Base-by-base conservation (phyloP, 2,329 filamentous ascomycete species). In the Fusarium sp. region DNA sequence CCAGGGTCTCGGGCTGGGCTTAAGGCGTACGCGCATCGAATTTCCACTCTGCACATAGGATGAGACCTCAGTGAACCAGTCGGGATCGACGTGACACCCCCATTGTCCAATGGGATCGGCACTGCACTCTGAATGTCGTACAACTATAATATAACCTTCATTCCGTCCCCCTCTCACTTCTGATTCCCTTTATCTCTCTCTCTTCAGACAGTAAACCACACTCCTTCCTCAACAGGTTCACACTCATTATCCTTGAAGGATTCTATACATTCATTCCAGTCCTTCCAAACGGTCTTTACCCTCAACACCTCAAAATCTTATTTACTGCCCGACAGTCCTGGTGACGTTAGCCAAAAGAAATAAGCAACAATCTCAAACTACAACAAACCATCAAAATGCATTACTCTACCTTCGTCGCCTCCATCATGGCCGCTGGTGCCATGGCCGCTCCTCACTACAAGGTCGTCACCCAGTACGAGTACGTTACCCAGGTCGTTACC, bases 191-290 rank as follows among this genome's bases (percentile, higher is more conserved):
- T 42, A 38, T 29, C 49, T 58, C 45, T 29, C 50, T 63, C 68
- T 50, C 55, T 49, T n/a, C 59, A 71, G 59, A 62, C 68, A 68
- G 68, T 58, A 60, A 49, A 27, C 30, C 49, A 60, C 68, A 71
- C 40, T 71, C 68, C 43, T 71, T 71, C 54, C 59, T 46, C 32
- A 46, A 58, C 52, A 46, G 18, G 47, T 40, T 38, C 68, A 55
- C 68, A 55, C 52, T 72, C 69, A 57, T 65, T 72, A 59, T 63
- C 69, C 65, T 70, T 55, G 69, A 68, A 63, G 69, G 69, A 66
- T 66, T 55, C 47, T 51, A 43, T 24, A 58, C 57, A 51, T 59
- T 72, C 69, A 50, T 67, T 65, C 68, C 68, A 65, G 40, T 52
- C 56, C 6, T 59, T 54, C 52, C 44, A 30, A 66, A 66, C 56